Percentiles rank a stretch among this genome's conserved stretches.
These are phyloP conservation scores for Peronospora farinosa DNA, from an alignment of 352 stramenopile species.

Conservation along the genomic window DNA sequence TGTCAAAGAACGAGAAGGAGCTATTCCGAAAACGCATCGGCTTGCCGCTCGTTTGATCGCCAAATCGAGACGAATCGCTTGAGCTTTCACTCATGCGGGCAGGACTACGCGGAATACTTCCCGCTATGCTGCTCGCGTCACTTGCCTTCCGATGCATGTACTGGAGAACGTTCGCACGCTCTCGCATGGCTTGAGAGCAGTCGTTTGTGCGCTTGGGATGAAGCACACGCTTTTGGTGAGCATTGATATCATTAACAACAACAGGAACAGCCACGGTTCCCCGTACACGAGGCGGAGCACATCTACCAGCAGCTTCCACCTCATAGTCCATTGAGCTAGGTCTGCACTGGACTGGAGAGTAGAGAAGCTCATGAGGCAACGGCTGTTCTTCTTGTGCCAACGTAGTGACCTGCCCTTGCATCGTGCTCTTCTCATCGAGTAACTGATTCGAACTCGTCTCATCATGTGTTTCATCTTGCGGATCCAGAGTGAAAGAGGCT, in stretches of 20 bases:
- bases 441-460: conserved; percentile 20
- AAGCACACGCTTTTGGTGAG: conserved; percentile 22
- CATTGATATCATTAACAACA: conserved; percentile 4
- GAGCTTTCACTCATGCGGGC: conserved; percentile 58
- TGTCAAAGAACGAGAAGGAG: conserved; percentile 86
- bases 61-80: conserved; percentile 54
- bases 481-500: conserved; percentile 27
- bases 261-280: conserved; percentile 36
- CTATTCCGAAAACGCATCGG: conserved; percentile 49
- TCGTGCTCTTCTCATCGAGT: conserved; percentile 16
- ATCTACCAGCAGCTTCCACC: conserved; percentile 14
- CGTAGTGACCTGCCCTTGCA: conserved; percentile 12
- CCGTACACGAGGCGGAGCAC: conserved; percentile 26
- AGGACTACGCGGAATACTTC: conserved; percentile 54
- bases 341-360: conserved; percentile 32
- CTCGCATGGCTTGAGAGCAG: conserved; percentile 65
- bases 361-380: conserved; percentile 22
- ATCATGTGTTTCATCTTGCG: conserved; percentile 25
- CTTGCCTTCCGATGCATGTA: conserved; percentile 84
- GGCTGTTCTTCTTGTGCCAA: conserved; percentile 15
- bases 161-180: conserved; percentile 78
- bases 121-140: conserved; percentile 68
- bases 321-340: conserved; percentile 32
- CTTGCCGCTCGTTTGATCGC: conserved; percentile 44
- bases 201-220: conserved; percentile 30